phyloP scores from a whole-genome alignment of 805 yeast species.

The Saturnispora quitensis region DNA sequence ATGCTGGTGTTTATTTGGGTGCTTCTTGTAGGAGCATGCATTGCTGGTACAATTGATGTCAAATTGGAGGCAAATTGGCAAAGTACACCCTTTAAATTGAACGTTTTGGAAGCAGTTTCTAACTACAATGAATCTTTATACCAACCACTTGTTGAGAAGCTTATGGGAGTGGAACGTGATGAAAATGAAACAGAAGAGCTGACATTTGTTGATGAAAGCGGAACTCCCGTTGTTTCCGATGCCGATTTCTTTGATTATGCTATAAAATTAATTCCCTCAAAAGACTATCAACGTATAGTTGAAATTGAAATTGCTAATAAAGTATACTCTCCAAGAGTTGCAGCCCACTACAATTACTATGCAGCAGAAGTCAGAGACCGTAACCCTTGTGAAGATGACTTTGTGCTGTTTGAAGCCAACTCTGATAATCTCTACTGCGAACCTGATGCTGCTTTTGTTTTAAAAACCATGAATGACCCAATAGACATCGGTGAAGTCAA shows the following conservation, averaged over 20 bases:
- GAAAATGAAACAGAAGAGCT: constrained; percentile 11
- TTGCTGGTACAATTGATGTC: constrained; percentile 20
- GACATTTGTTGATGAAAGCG: constrained; percentile 7
- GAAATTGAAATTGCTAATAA: constrained; percentile 40
- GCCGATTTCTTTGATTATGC: constrained; percentile 20
- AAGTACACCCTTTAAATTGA: constrained; percentile 32
- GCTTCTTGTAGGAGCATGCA: neutral
- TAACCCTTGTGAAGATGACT: constrained; percentile 12
- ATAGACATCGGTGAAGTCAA: constrained; percentile 13
- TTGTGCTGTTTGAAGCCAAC: constrained; percentile 28
- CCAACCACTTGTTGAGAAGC: constrained; percentile 24
- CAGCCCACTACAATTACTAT: constrained; percentile 53
- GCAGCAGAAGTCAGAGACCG: constrained; percentile 26
- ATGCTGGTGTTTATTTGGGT: neutral
- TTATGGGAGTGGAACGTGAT: constrained; percentile 20
- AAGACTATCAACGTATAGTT: constrained; percentile 19
- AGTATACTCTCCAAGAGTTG: constrained; percentile 50
- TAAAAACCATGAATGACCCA: constrained; percentile 45
- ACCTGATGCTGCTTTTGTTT: constrained; percentile 68
- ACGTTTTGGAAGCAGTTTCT: constrained; percentile 34
- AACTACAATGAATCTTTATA: constrained; percentile 31
- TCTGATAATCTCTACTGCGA: constrained; percentile 47
- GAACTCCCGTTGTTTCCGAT: constrained; percentile 19
- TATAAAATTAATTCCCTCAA: constrained; percentile 11
- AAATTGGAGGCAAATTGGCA: constrained; percentile 33